Evolutionary conservation across 2,329 filamentous ascomycete genomes (phyloP).

Genomic region (Paecilomyces niveus): DNA sequence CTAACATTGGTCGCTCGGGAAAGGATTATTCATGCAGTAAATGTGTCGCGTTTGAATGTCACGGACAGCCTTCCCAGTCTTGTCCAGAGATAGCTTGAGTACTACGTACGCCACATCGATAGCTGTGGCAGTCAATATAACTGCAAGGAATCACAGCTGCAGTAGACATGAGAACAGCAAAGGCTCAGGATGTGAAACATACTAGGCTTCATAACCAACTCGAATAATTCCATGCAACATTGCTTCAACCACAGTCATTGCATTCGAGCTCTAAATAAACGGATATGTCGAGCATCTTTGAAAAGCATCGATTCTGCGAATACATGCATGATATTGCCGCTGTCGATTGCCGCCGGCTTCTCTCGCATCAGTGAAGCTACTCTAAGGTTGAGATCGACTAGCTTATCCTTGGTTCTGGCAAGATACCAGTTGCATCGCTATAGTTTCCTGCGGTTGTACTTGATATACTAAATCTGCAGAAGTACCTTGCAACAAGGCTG

Average conservation of each 20-base stretch:
- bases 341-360: too few relatives aligned
- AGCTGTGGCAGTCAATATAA: not conserved
- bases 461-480: not conserved
- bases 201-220: too few relatives aligned
- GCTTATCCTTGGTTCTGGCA: not conserved
- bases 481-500: not conserved
- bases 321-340: too few relatives aligned
- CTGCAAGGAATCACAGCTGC: not conserved
- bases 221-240: too few relatives aligned
- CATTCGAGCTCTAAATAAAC: too few relatives aligned
- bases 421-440: not conserved
- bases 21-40: not conserved
- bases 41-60: not conserved
- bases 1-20: not conserved
- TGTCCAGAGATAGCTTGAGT: not conserved
- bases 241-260: too few relatives aligned
- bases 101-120: not conserved
- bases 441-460: not conserved
- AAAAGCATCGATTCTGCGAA: too few relatives aligned
- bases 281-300: too few relatives aligned
- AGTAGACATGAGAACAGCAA: too few relatives aligned
- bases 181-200: too few relatives aligned
- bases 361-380: too few relatives aligned
- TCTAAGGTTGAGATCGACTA: too few relatives aligned
- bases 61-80: not conserved